Evolutionary conservation across 2,329 filamentous ascomycete species (phyloP), one percentile per base, ranked within the genome.

Genomic region (Diatrype stigma): DNA sequence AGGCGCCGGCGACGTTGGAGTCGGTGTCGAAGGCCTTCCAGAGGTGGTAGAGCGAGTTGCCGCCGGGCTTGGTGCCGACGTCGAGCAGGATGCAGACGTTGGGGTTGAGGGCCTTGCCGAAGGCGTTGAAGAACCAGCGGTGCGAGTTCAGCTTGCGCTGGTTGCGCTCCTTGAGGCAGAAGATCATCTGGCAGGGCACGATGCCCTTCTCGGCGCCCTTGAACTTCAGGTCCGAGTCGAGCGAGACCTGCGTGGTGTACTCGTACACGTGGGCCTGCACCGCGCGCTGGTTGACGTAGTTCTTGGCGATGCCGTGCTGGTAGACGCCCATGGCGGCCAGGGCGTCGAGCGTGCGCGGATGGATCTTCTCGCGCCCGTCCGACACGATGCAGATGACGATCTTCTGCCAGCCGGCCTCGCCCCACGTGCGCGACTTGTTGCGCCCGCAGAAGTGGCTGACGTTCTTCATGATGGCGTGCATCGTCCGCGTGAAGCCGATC

Each of bases 21-120:
- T 99, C 93, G 19, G 89, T 94, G 67, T 99, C 94, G 62, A 99
- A 99, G 0, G 94, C 93, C 70, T 99, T 99, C 94, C 94, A 99
- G 3, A 99, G 76, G 69, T 99, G 91, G 63, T 99, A 99, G n/a
- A 99, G 78, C 2, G 93, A 93, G 51, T 87, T 96, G 42, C 84
- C 78, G 1, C 90, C 90, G 0, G 94, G 94, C 52, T 90, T 90
- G 0, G 94, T 99, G 50, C 95, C 95, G 11, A 99, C 95, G 68
- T 99, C 94, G 14, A 99, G 85, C 55, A 99, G 73, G 67, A 99
- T 96, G 70, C 94, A 99, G 32, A 99, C 89, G 59, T 99, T 99
- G 0, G 94, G 94, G 59, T 93, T 96, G 22, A 99, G 78, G 0
- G 93, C 88, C 56, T 87, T 85, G 28, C 94, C 95, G 66, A 99